A percentile compares a stretch with the other conserved stretches of the same genome.
These are phyloP conservation scores for Gossypium laxum DNA, from an alignment of 441 rosid genomes.

Conservation along the genomic window DNA sequence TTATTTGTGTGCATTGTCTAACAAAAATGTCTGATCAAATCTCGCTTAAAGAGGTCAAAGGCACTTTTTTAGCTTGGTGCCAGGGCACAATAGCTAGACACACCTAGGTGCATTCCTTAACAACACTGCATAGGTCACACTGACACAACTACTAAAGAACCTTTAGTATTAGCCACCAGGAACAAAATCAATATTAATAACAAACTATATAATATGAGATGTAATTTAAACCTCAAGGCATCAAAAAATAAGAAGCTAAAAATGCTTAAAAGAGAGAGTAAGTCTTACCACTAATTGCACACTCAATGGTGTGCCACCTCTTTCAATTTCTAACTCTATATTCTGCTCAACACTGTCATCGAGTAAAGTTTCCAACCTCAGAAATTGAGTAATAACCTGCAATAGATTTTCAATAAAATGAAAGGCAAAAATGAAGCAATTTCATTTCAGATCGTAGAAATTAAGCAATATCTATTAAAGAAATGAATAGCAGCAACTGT, in stretches of 20 bases:
- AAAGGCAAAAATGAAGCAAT: conserved; percentile 9
- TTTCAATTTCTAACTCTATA: conserved; percentile 69
- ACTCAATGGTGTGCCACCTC: conserved; percentile 65
- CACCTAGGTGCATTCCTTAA: background rate
- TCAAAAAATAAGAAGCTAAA: background rate
- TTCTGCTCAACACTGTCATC: conserved; percentile 65
- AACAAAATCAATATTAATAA: background rate
- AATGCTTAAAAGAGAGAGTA: conserved; percentile 7
- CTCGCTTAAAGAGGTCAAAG: background rate
- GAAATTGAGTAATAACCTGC: conserved; percentile 84
- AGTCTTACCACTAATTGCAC: conserved; percentile 61
- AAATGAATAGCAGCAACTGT: background rate
- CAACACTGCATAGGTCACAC: background rate
- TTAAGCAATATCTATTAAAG: background rate
- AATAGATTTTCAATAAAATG: conserved; percentile 19
- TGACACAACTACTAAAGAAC: background rate
- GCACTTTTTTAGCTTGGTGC: background rate
- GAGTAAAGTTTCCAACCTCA: conserved; percentile 66
- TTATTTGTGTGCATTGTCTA: background rate
- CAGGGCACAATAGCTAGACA: background rate
- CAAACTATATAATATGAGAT: background rate
- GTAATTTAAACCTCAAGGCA: conserved; percentile 1
- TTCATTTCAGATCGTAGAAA: background rate
- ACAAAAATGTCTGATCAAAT: background rate
- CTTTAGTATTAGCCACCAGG: background rate